phyloP scores from a whole-genome alignment of 78 protist genomes.

The Paratrimastix pyriformis region DNA sequence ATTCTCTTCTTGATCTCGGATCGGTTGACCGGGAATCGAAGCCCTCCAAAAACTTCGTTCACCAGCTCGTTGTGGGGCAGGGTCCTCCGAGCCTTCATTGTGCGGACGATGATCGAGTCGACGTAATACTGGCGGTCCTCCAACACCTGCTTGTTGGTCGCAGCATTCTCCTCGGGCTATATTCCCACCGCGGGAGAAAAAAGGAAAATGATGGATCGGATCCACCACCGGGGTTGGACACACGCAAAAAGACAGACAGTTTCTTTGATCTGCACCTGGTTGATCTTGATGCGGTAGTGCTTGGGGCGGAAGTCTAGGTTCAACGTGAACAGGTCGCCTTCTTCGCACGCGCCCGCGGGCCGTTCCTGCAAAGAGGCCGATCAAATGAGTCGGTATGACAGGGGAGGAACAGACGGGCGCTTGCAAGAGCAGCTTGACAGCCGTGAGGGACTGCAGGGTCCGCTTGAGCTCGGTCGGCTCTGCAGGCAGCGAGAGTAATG shows the following conservation, averaged over 20 bases:
- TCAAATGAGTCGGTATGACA: background rate
- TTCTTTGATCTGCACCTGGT: slow-evolving; percentile 73
- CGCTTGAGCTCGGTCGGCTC: slow-evolving; percentile 49
- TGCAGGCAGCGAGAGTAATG: background rate
- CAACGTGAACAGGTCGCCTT: slow-evolving; percentile 58
- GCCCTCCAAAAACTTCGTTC: too few species aligned
- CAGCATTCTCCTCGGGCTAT: slow-evolving; percentile 55
- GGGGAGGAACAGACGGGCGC: background rate
- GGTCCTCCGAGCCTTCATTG: slow-evolving; percentile 87
- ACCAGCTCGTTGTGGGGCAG: too few species aligned
- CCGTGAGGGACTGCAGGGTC: slow-evolving; percentile 54
- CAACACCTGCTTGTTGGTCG: slow-evolving; percentile 58
- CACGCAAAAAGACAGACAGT: slow-evolving; percentile 27
- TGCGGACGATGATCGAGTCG: slow-evolving; percentile 86
- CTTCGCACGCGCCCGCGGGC: slow-evolving; percentile 34
- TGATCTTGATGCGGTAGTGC: slow-evolving; percentile 62
- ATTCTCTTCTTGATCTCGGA: background rate
- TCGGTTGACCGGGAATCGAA: background rate
- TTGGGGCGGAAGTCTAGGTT: slow-evolving; percentile 50
- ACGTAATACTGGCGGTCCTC: slow-evolving; percentile 64
- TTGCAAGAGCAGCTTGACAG: slow-evolving; percentile 34
- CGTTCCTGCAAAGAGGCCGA: slow-evolving; percentile 3
- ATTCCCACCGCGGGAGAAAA: background rate
- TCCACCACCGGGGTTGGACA: background rate
- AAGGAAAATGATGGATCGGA: background rate